Evolutionary conservation across 1,139 yeast species (phyloP).

Genomic region (Starmera stellimalicola): DNA sequence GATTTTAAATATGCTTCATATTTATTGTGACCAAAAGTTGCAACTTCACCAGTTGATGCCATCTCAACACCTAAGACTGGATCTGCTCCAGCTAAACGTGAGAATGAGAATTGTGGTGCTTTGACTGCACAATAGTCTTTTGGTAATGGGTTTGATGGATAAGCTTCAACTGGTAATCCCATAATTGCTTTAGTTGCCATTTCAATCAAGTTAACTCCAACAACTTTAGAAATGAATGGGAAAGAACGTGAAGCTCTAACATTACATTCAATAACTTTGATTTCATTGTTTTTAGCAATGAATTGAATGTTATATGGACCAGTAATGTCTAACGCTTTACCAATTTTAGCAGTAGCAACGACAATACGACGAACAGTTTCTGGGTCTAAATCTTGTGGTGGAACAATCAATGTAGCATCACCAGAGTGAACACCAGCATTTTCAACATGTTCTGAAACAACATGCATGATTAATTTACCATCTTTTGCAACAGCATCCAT

Average conservation of each 20-base stretch:
- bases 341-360: constrained; percentile 93
- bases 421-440: constrained; percentile 99
- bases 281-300: constrained; percentile 83
- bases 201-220: constrained; percentile 93
- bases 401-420: constrained; percentile 95
- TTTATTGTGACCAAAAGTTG: constrained; percentile 91
- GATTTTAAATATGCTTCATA: constrained; percentile 97
- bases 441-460: constrained; percentile 97
- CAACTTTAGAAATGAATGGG: constrained; percentile 98
- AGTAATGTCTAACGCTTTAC: constrained; percentile 89
- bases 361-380: constrained; percentile 88
- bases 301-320: constrained; percentile 98
- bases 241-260: constrained; percentile 97
- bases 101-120: constrained; percentile 97
- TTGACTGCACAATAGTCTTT: constrained; percentile 93
- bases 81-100: constrained; percentile 97
- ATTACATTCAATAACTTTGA: constrained; percentile 97
- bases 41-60: constrained; percentile 99
- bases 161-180: constrained; percentile 81
- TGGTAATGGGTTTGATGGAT: constrained; percentile 83
- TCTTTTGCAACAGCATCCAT: constrained; percentile 98
- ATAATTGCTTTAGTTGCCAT: constrained; percentile 95
- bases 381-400: constrained; percentile 92
- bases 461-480: constrained; percentile 94
- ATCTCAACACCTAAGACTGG: constrained; percentile 98